Percentiles rank a stretch among this genome's conserved stretches.
phyloP scores from a whole-genome alignment of 148 eudicot genomes.

The Diospyros lotus region DNA sequence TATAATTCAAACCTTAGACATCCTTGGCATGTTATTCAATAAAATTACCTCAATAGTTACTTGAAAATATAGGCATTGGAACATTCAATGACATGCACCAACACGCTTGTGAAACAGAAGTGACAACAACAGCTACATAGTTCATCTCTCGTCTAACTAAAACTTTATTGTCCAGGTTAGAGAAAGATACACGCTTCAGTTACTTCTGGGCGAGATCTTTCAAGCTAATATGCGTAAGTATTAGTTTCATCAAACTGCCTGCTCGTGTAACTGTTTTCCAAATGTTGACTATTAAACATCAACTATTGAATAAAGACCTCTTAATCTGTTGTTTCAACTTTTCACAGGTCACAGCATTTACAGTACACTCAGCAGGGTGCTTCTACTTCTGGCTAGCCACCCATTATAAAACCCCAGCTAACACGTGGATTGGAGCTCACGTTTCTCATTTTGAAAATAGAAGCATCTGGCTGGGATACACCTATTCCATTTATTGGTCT shows the following conservation, averaged over 20 bases:
- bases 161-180: slow-evolving; percentile 23
- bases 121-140: no score
- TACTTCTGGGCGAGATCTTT: slow-evolving; percentile 49
- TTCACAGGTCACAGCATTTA: slow-evolving; percentile 48
- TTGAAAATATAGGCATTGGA: no score
- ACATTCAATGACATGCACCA: no score
- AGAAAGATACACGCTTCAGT: slow-evolving; percentile 55
- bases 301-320: neutral
- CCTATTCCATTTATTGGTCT: slow-evolving; percentile 51
- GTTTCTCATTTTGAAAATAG: slow-evolving; percentile 31
- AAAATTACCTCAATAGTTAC: no score
- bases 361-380: slow-evolving; percentile 50
- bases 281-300: neutral
- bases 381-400: slow-evolving; percentile 48
- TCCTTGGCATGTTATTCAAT: no score
- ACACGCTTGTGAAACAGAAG: no score
- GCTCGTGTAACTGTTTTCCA: neutral
- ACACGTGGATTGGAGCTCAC: slow-evolving; percentile 50
- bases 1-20: no score
- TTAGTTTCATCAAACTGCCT: neutral
- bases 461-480: slow-evolving; percentile 46
- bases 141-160: no score
- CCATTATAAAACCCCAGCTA: slow-evolving; percentile 18
- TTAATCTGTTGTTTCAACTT: neutral
- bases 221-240: slow-evolving; percentile 43